These are phyloP conservation scores for Ochetophila trinervis DNA, from an alignment of 306 rosid species.

Conservation along the genomic window DNA sequence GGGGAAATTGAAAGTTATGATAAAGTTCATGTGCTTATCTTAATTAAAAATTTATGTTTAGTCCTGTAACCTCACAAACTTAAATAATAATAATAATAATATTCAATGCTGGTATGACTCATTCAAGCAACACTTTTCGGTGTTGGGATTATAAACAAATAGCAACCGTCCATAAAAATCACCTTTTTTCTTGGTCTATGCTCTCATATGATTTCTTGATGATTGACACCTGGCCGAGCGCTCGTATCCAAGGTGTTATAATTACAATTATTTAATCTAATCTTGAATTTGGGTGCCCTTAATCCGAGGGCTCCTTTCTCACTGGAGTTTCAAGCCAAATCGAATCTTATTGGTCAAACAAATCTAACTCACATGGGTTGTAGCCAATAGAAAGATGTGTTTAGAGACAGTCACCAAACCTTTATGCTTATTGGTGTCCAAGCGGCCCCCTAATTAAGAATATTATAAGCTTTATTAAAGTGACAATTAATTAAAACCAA, in stretches of 20 bases:
- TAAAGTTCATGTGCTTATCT: conserved; percentile 53
- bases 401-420: conserved; percentile 38
- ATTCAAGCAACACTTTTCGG: conserved; percentile 35
- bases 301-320: conserved; percentile 30
- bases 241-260: conserved; percentile 14
- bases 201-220: conserved; percentile 47
- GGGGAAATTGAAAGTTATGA: conserved; percentile 12
- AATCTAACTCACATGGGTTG: conserved; percentile 48
- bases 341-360: conserved; percentile 66
- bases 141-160: conserved; percentile 30
- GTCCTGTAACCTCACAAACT: conserved; percentile 22
- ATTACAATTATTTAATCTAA: conserved; percentile 6
- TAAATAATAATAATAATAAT: conserved; percentile 5
- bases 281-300: conserved; percentile 19
- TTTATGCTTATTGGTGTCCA: conserved; percentile 30
- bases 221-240: conserved; percentile 68
- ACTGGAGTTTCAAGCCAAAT: conserved; percentile 15
- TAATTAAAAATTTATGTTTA: conserved; percentile 29
- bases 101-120: conserved; percentile 22
- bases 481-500: not conserved
- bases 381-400: conserved; percentile 36
- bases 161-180: conserved; percentile 9
- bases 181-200: conserved; percentile 35
- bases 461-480: no score
- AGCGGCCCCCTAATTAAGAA: not conserved